Evolutionary conservation across 257 asterid species (phyloP).

Genomic region (Fraxinus pennsylvanica): DNA sequence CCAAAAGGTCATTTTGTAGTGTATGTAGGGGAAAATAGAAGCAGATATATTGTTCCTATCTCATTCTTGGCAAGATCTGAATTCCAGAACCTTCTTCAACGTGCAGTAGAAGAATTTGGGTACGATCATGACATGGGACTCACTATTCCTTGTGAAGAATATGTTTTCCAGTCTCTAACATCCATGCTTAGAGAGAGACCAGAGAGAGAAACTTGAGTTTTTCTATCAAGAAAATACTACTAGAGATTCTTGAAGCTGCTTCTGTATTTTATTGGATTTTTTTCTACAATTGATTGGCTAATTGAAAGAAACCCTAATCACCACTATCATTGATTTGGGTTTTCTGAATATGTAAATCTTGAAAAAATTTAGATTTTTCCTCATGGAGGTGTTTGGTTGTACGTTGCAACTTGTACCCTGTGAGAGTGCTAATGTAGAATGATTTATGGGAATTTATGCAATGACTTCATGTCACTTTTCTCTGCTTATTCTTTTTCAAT

Average conservation of each 20-base stretch:
- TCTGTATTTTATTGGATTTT: not conserved
- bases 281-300: slow-evolving; percentile 22
- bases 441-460: no score
- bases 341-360: slow-evolving; percentile 38
- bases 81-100: slow-evolving; percentile 42
- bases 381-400: slow-evolving; percentile 54
- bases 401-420: slow-evolving; percentile 44
- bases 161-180: slow-evolving; percentile 41
- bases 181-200: slow-evolving; percentile 34
- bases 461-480: no score
- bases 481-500: no score
- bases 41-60: slow-evolving; percentile 50
- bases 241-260: not conserved
- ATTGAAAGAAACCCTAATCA: slow-evolving; percentile 14
- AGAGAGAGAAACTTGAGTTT: not conserved
- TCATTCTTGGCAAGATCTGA: slow-evolving; percentile 42
- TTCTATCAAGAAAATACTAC: no score
- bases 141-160: slow-evolving; percentile 55
- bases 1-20: slow-evolving; percentile 64
- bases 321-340: slow-evolving; percentile 11
- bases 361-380: slow-evolving; percentile 43
- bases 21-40: slow-evolving; percentile 55
- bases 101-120: slow-evolving; percentile 62
- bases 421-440: slow-evolving; percentile 28
- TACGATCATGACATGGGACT: slow-evolving; percentile 63